Percentiles rank a stretch among this genome's conserved stretches.
phyloP scores from a whole-genome alignment of 2,329 filamentous ascomycete species.

The Cytospora piceae region DNA sequence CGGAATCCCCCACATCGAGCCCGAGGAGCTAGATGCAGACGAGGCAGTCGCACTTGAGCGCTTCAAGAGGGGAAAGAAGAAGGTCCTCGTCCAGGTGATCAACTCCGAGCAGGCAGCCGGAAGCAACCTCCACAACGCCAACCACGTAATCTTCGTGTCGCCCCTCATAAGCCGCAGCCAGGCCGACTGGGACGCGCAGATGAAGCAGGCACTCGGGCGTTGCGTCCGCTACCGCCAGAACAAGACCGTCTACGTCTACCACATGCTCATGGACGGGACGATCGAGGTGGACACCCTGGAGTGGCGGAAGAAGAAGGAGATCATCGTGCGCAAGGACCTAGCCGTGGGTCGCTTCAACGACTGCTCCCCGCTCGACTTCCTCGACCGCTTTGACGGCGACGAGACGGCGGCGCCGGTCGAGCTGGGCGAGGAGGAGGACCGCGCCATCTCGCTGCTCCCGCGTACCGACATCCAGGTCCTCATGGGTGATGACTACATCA shows the following conservation, averaged over 20 bases:
- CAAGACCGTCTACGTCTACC: conserved; percentile 44
- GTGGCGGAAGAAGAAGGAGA: conserved; percentile 28
- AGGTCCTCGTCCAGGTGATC: conserved; percentile 45
- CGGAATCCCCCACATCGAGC: conserved; percentile 30
- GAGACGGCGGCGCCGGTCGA: not conserved
- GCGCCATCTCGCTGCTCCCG: conserved; percentile 16
- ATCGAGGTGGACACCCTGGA: conserved; percentile 47
- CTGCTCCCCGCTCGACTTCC: conserved; percentile 18
- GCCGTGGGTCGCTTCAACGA: conserved; percentile 23
- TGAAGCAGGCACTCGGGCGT: conserved; percentile 47
- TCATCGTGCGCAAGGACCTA: conserved; percentile 6
- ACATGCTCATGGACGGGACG: conserved; percentile 44
- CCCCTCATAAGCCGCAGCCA: conserved; percentile 40
- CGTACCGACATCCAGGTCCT: conserved; percentile 26
- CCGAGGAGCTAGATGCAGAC: not conserved
- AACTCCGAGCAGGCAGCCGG: conserved; percentile 46
- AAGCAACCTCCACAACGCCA: conserved; percentile 46
- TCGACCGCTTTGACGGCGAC: conserved; percentile 17
- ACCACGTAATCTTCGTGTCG: conserved; percentile 47
- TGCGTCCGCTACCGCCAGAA: conserved; percentile 46
- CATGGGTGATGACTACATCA: conserved; percentile 28
- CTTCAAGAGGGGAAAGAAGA: conserved; percentile 36
- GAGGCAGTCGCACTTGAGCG: conserved; percentile 31
- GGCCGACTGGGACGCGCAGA: conserved; percentile 41
- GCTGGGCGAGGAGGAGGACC: not conserved